Conservation (phyloP, 306 rosid genomes). For the Quercus glauca region DNA sequence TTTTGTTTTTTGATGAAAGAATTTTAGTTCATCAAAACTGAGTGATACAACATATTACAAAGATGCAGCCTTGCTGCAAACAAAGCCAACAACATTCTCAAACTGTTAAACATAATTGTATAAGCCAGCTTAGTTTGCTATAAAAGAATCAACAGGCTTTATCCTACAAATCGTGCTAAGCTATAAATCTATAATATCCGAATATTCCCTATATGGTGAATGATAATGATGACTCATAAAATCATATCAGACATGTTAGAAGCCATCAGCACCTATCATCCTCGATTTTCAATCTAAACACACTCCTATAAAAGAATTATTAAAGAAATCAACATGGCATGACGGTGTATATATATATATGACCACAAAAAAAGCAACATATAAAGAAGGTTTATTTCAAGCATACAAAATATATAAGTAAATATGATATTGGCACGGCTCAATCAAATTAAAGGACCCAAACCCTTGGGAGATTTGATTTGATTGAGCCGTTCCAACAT, state of each 20-base stretch:
- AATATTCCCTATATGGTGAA: not conserved
- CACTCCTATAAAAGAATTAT: not conserved
- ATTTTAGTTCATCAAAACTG: too few species aligned
- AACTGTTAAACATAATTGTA: too few species aligned
- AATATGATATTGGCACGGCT: conserved; percentile 87
- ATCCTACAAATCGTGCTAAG: not conserved
- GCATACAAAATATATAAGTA: not conserved
- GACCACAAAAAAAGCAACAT: not conserved
- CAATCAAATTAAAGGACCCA: conserved; percentile 75
- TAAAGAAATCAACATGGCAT: not conserved
- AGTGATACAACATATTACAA: too few species aligned
- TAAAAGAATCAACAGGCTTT: not conserved
- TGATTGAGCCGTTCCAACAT: conserved; percentile 84
- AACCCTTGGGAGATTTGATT: conserved; percentile 55
- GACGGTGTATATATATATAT: not conserved
- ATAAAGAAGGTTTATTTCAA: not conserved
- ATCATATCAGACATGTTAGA: not conserved
- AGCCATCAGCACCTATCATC: not conserved
- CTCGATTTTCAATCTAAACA: not conserved
- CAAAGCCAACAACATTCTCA: too few species aligned
- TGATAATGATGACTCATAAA: not conserved
- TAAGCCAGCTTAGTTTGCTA: too few species aligned
- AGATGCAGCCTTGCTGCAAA: too few species aligned
- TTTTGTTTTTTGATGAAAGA: too few species aligned
- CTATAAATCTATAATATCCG: not conserved